Conservation (phyloP, 495 filamentous ascomycete species). For the Xylaria sp. region DNA sequence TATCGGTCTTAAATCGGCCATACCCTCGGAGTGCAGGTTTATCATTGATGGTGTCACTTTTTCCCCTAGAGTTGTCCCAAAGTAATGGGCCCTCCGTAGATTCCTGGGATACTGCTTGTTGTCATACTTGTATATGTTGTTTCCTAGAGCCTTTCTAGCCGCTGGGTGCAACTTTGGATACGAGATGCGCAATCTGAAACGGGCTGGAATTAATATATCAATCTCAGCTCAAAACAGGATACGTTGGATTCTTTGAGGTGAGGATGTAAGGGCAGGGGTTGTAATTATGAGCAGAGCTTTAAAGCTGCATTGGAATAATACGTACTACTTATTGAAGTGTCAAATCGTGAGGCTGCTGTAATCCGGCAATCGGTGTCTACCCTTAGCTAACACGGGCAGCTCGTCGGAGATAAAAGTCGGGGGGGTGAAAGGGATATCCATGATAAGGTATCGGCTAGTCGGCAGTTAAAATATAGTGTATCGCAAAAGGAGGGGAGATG, state of each 20-base stretch:
- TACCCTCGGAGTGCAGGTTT: no score
- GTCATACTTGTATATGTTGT: not conserved
- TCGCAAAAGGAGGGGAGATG: not conserved
- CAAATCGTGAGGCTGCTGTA: slow-evolving; percentile 1
- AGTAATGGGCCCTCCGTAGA: no score
- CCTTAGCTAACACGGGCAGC: not conserved
- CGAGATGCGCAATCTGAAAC: not conserved
- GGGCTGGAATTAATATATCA: not conserved
- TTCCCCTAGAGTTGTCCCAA: no score
- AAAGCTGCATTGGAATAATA: not conserved
- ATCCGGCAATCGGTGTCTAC: not conserved
- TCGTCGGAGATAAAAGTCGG: not conserved
- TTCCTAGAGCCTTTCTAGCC: not conserved
- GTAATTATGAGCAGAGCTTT: not conserved
- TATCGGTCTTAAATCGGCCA: not conserved
- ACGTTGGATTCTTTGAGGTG: not conserved
- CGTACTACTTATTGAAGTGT: no score
- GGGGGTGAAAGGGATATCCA: not conserved
- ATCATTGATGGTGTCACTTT: no score
- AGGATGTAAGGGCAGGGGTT: not conserved
- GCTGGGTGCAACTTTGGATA: not conserved
- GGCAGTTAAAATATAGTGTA: not conserved
- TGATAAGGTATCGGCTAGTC: not conserved
- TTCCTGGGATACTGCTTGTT: not conserved
- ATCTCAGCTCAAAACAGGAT: not conserved